Evolutionary conservation across 2,329 filamentous ascomycete species (phyloP).

Genomic region (Blastomyces percursus): DNA sequence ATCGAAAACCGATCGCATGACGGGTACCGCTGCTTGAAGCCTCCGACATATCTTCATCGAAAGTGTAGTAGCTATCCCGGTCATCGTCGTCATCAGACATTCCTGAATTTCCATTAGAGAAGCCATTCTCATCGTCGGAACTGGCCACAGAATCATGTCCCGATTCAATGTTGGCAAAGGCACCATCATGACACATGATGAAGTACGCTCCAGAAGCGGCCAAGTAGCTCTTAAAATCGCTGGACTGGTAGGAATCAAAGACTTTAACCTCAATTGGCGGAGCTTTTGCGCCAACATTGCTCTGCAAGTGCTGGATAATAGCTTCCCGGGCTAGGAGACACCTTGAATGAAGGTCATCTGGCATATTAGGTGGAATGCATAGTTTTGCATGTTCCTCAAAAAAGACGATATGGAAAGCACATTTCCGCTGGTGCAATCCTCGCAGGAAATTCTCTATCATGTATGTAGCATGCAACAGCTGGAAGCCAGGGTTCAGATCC

Average conservation of each 20-base stretch:
- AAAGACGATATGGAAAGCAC: conserved; percentile 61
- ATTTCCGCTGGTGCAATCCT: conserved; percentile 51
- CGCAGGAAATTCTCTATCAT: conserved; percentile 56
- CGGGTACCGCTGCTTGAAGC: not conserved
- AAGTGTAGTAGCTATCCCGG: conserved; percentile 4
- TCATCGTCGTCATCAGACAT: conserved; percentile 16
- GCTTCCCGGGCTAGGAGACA: conserved; percentile 53
- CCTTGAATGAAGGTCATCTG: conserved; percentile 33
- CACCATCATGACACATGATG: conserved; percentile 57
- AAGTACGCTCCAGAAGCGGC: conserved; percentile 49
- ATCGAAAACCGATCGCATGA: conserved; percentile 24
- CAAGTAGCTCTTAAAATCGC: conserved; percentile 47
- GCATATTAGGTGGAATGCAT: conserved; percentile 42
- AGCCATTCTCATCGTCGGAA: conserved; percentile 13
- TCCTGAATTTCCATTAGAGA: conserved; percentile 13
- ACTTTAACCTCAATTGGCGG: conserved; percentile 36
- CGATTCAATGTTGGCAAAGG: conserved; percentile 12
- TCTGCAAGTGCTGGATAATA: conserved; percentile 52
- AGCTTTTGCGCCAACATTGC: conserved; percentile 31
- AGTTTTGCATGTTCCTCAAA: conserved; percentile 45
- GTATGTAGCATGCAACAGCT: conserved; percentile 60
- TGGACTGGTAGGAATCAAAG: conserved; percentile 40
- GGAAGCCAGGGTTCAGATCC: conserved; percentile 54
- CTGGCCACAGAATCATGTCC: conserved; percentile 5
- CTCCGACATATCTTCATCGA: conserved; percentile 11